Conservation (phyloP, 306 rosid genomes). For the Rosa persica region DNA sequence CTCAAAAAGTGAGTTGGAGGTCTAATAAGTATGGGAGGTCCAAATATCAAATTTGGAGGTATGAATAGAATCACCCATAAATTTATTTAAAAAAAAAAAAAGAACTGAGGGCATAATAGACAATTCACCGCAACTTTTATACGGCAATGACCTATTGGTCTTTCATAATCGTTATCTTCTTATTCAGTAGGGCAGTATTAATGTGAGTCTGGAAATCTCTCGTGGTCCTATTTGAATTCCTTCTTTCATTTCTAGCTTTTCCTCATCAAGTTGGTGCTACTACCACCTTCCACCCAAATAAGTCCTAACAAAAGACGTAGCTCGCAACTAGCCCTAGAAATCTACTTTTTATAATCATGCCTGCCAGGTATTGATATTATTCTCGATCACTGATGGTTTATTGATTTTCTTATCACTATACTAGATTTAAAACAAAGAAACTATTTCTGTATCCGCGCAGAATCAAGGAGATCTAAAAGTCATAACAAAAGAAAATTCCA, state of each 20-base stretch:
- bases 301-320: constrained; percentile 1
- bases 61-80: too few relatives aligned
- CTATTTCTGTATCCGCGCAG: neutral
- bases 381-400: neutral
- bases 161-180: constrained; percentile 15
- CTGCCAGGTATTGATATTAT: neutral
- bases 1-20: too few relatives aligned
- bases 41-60: too few relatives aligned
- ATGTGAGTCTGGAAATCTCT: constrained; percentile 11
- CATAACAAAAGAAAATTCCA: too few relatives aligned
- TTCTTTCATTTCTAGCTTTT: neutral
- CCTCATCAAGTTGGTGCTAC: constrained; percentile 1
- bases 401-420: neutral
- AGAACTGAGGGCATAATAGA: too few relatives aligned
- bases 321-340: constrained; percentile 3
- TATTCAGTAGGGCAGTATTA: neutral
- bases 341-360: constrained; percentile 4
- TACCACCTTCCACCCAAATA: constrained; percentile 1
- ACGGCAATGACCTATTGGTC: too few relatives aligned
- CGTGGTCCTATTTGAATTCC: neutral
- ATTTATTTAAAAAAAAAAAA: too few relatives aligned
- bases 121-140: too few relatives aligned
- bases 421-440: too few relatives aligned
- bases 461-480: too few relatives aligned
- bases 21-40: too few relatives aligned